Evolutionary conservation across 2,329 filamentous ascomycete genomes (phyloP).

Genomic region (Fonsecaea nubica): DNA sequence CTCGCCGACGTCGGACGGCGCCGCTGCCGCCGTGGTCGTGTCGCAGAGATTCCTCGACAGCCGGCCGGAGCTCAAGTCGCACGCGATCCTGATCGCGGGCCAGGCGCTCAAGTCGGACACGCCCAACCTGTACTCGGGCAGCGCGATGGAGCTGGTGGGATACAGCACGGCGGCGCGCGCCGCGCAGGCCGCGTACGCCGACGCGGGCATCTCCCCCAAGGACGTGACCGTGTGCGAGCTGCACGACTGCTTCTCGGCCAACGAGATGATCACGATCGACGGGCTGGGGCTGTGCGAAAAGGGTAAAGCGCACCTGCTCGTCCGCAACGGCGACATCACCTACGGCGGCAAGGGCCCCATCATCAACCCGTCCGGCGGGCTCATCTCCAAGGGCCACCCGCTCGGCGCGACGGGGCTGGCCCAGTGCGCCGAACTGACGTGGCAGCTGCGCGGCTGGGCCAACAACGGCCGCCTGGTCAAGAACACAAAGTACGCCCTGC

Average conservation of each 20-base stretch:
- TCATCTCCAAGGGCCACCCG: slow-evolving; percentile 95
- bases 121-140: slow-evolving; percentile 75
- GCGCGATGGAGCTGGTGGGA: slow-evolving; percentile 86
- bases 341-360: slow-evolving; percentile 77
- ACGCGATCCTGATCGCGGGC: slow-evolving; percentile 85
- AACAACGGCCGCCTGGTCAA: slow-evolving; percentile 76
- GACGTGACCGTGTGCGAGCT: slow-evolving; percentile 87
- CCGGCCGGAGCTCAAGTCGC: slow-evolving; percentile 77
- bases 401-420: slow-evolving; percentile 90
- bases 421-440: slow-evolving; percentile 92
- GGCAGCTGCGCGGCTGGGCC: slow-evolving; percentile 96
- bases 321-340: slow-evolving; percentile 85
- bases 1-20: slow-evolving; percentile 93
- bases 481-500: slow-evolving; percentile 74
- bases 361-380: slow-evolving; percentile 89
- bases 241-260: slow-evolving; percentile 97
- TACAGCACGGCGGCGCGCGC: slow-evolving; percentile 82
- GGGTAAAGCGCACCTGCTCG: slow-evolving; percentile 90
- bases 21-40: slow-evolving; percentile 85
- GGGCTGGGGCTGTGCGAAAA: slow-evolving; percentile 79
- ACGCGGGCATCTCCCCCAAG: slow-evolving; percentile 70
- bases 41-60: slow-evolving; percentile 87
- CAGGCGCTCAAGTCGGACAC: slow-evolving; percentile 84
- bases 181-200: slow-evolving; percentile 69
- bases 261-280: slow-evolving; percentile 90